Conservation (phyloP, 768 basidiomycete genomes). For the Dentipellis sp. region DNA sequence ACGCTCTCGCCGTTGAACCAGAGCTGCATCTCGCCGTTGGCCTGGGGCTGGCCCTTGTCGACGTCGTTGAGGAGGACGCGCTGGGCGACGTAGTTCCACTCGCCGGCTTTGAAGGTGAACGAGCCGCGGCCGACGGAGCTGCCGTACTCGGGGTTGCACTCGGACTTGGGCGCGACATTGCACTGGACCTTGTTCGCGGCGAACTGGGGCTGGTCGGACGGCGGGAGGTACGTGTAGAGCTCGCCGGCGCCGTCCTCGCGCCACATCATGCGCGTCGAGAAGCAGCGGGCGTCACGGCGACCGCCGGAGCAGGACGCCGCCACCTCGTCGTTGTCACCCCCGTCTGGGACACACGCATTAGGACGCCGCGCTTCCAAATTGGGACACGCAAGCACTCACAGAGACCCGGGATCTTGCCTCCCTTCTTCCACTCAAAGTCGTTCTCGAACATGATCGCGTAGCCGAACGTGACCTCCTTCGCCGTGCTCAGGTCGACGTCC, state of each 20-base stretch:
- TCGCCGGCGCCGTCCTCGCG: slow-evolving; percentile 49
- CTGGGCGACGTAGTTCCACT: slow-evolving; percentile 55
- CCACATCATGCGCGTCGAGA: slow-evolving; percentile 68
- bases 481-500: slow-evolving; percentile 42
- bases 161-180: slow-evolving; percentile 34
- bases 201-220: slow-evolving; percentile 27
- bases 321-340: slow-evolving; percentile 38
- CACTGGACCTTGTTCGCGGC: slow-evolving; percentile 39
- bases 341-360: slow-evolving; percentile 28
- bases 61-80: slow-evolving; percentile 69
- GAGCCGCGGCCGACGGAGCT: slow-evolving; percentile 60
- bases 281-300: slow-evolving; percentile 44
- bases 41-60: slow-evolving; percentile 26
- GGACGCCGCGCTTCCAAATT: background rate
- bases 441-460: slow-evolving; percentile 53
- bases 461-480: slow-evolving; percentile 57
- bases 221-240: slow-evolving; percentile 63
- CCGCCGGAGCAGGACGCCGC: slow-evolving; percentile 59
- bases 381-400: slow-evolving; percentile 32
- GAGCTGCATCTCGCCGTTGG: slow-evolving; percentile 66
- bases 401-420: slow-evolving; percentile 68
- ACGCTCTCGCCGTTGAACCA: slow-evolving; percentile 59
- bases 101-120: slow-evolving; percentile 50
- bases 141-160: slow-evolving; percentile 53
- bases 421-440: slow-evolving; percentile 56